Evolutionary conservation across 2,329 filamentous ascomycete species (phyloP).

Genomic region (Penicillium sp.): DNA sequence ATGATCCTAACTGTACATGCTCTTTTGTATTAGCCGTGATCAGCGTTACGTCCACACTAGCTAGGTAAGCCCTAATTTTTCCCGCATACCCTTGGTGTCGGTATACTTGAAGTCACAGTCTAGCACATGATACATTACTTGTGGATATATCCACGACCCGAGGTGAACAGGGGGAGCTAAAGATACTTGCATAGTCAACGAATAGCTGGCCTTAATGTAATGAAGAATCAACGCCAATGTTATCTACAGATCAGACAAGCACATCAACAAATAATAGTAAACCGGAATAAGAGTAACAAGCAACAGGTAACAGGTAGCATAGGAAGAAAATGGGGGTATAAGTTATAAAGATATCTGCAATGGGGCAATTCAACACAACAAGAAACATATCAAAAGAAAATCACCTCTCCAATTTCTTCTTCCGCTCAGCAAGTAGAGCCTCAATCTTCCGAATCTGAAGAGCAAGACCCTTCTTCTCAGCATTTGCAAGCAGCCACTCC

Average conservation of each 20-base stretch:
- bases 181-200: neutral
- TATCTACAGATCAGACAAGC: neutral
- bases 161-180: neutral
- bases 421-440: slow-evolving; percentile 61
- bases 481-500: slow-evolving; percentile 73
- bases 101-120: neutral
- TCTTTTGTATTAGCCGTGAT: neutral
- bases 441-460: slow-evolving; percentile 62
- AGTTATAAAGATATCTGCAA: slow-evolving; percentile 2
- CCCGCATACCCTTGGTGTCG: too few species aligned
- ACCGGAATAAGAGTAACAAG: neutral
- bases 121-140: neutral
- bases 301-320: neutral
- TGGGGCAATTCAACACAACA: neutral
- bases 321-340: slow-evolving; percentile 7
- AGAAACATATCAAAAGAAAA: neutral
- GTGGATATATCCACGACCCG: neutral
- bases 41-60: slow-evolving; percentile 20
- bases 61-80: neutral
- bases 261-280: neutral
- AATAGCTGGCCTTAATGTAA: neutral
- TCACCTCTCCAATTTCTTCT: slow-evolving; percentile 36
- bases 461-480: slow-evolving; percentile 71
- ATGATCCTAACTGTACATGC: neutral
- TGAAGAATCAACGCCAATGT: neutral